phyloP scores from a whole-genome alignment of 495 filamentous ascomycete species.

The Tuber indicum region DNA sequence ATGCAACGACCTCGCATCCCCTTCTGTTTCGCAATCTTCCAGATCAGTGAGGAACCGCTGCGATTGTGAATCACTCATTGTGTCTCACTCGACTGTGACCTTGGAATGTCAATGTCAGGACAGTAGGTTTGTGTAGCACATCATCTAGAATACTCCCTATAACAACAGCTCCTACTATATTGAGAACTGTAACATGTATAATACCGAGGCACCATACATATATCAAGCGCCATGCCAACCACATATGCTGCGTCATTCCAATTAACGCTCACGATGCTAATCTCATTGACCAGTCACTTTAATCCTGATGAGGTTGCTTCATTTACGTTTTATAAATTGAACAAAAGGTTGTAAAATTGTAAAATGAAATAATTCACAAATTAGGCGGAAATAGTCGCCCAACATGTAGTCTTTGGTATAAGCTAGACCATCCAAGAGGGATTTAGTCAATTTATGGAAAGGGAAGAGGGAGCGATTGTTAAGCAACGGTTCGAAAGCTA shows the following conservation, averaged over 20 bases:
- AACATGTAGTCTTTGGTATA: neutral
- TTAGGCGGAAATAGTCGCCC: neutral
- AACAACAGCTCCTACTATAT: too few species aligned
- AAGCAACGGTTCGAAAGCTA: conserved; percentile 17
- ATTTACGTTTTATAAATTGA: neutral
- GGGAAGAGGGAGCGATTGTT: neutral
- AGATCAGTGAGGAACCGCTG: neutral
- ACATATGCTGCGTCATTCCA: neutral
- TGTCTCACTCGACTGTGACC: neutral
- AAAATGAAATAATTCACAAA: neutral
- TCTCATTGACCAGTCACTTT: neutral
- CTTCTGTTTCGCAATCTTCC: neutral
- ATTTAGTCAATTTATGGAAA: neutral
- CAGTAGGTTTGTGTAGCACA: neutral
- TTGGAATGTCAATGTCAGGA: neutral
- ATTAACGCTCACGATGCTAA: neutral
- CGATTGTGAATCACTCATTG: neutral
- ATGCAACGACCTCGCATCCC: neutral
- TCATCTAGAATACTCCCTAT: too few species aligned
- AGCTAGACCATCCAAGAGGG: neutral
- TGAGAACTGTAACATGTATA: too few species aligned
- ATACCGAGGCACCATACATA: too few species aligned
- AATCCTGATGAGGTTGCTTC: neutral
- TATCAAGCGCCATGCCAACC: too few species aligned
- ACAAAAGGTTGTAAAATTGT: neutral